Base-by-base conservation (phyloP, 495 filamentous ascomycete genomes). In the Penicillium tannophilum region DNA sequence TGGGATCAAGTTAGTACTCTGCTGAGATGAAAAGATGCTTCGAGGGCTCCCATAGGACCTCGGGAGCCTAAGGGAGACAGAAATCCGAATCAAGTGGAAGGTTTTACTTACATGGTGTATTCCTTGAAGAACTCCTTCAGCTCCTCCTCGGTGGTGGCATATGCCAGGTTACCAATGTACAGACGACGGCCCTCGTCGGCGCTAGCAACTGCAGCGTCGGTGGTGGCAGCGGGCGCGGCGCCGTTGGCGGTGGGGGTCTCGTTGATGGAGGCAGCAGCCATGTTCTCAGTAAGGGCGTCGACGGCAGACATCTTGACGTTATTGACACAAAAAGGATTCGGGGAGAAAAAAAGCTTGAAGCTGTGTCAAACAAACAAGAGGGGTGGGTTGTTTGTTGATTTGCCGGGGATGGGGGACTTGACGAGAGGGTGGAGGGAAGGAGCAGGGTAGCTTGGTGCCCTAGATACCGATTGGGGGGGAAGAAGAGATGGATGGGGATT, bases 131-230 rank as follows among this genome's bases (percentile, higher is more conserved):
- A 99, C 56, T 92, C 91, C 82, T 93, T 96, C 83, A 99, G 90
- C 85, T 97, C 91, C 86, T 90, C 94, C 90, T 98, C 94, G 72
- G 92, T 95, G 84, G 94, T 98, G 86, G 94, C 92, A 76, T 98
- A 98, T 56, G 94, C 94, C 85, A 98, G 91, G 82, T 98, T 98
- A 77, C 94, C 94, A 82, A 98, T 98, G 81, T 98, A 98, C 63
- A 98, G 86, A 80, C 94, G 91, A 83, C 94, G 91, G 73, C 94
- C 95, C 81, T 98, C 94, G 75, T 94, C 92, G 72, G 94, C 94
- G 80, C 91, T 96, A 79, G 92, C 92, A 70, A 92, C 86, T 63
- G 93, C 93, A 72, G 93, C 93, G 74, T 94, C 92, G 44, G 75
- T 62, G 67, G 91, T 87, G 16, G 62, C 35, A 59, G 78, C 72